phyloP scores from a whole-genome alignment of 2,329 filamentous ascomycete species.

The Verticillium alfalfae region DNA sequence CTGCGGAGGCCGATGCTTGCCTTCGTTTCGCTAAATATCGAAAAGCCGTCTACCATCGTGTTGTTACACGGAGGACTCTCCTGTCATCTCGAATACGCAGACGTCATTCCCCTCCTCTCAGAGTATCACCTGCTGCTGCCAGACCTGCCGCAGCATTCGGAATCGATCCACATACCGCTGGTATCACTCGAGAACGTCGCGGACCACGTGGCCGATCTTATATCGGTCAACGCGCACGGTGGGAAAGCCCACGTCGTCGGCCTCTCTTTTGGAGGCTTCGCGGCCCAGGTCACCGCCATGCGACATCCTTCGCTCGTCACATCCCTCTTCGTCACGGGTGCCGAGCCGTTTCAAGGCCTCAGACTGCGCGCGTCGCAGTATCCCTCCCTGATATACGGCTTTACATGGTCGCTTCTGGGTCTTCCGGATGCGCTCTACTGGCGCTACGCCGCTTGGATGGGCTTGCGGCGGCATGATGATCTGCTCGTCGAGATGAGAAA shows the following conservation, averaged over 20 bases:
- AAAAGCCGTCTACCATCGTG: slow-evolving; percentile 20
- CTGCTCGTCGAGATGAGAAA: slow-evolving; percentile 25
- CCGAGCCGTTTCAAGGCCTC: slow-evolving; percentile 19
- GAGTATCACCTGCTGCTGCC: slow-evolving; percentile 32
- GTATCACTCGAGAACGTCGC: slow-evolving; percentile 22
- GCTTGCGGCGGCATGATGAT: slow-evolving; percentile 18
- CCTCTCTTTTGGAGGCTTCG: slow-evolving; percentile 32
- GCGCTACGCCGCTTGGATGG: slow-evolving; percentile 17
- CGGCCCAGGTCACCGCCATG: slow-evolving; percentile 23
- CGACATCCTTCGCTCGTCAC: slow-evolving; percentile 26
- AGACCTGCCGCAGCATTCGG: slow-evolving; percentile 32
- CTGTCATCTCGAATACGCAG: slow-evolving; percentile 25
- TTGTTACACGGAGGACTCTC: slow-evolving; percentile 24
- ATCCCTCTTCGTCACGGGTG: slow-evolving; percentile 27
- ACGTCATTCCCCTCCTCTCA: slow-evolving; percentile 25
- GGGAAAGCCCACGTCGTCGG: slow-evolving; percentile 31
- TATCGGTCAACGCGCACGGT: slow-evolving; percentile 26
- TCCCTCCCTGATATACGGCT: slow-evolving; percentile 19
- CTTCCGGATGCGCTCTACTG: slow-evolving; percentile 21
- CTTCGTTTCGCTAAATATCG: slow-evolving; percentile 17
- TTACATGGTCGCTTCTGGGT: slow-evolving; percentile 1
- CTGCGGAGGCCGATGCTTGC: not conserved
- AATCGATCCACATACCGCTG: slow-evolving; percentile 22
- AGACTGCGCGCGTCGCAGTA: slow-evolving; percentile 17
- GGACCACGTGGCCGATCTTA: slow-evolving; percentile 26